Evolutionary conservation across 352 stramenopile genomes (phyloP), one percentile per base, ranked within the genome.

Genomic region (Peronospora farinosa): DNA sequence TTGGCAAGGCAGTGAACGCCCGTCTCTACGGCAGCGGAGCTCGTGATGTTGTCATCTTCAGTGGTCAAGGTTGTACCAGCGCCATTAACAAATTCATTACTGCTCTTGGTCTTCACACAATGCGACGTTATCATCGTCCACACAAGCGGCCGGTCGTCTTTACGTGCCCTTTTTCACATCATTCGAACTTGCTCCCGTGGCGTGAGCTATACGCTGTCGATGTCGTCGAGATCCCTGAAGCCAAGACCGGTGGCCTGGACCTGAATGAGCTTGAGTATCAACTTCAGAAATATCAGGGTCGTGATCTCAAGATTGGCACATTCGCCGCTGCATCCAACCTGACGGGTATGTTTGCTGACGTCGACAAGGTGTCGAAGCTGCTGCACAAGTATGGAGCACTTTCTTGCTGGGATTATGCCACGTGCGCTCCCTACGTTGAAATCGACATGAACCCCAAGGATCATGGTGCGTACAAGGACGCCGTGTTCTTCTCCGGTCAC

Each of bases 101-200:
- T 32, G 69, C 78, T 12, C 67, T 95, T 2, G 78, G 81, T 19
- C 53, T 92, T 30, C 58, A 77, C 17, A 63, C 57, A 37, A 66
- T 66, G 56, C 51, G 61, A 21, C 61, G 61, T 47, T 52, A 66
- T 25, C 61, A 66, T 45, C 61, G 57, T 16, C 51, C 37, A 3
- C 43, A 42, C 51, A 63, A 54, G 61, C 80, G 50, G 0, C 79
- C 92, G 0, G 81, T 97, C 6, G 84, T 98, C 33, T 92, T 97
- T 40, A 87, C 91, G n/a, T 81, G 91, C 32, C 95, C 95, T 8
- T 98, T 96, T 47, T 96, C 98, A 59, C 96, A 99, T 66, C 96
- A 99, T 65, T 98, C 91, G 16, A 99, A 98, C 68, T 58, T 99
- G 23, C 63, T 99, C 8, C 95, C 95, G 6, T 99, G 96, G 96